phyloP scores from a whole-genome alignment of 177 flowering plant genomes.

The Vitis hybrid region DNA sequence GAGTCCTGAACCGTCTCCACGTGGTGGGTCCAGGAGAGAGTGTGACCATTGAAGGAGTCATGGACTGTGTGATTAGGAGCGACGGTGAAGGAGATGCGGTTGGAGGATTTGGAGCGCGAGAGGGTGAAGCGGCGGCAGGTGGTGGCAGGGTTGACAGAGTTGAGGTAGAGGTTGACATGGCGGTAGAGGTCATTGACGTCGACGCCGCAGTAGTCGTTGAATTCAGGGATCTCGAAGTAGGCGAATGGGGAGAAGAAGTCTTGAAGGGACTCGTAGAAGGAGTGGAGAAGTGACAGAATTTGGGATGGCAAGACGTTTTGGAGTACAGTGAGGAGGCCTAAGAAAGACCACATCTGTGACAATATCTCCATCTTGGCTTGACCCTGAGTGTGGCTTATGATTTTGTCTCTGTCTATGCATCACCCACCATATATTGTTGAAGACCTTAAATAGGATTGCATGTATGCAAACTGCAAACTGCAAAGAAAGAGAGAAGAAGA shows the following conservation, averaged over 20 bases:
- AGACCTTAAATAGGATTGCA: too few species aligned
- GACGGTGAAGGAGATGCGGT: conserved; percentile 53
- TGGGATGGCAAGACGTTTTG: conserved; percentile 65
- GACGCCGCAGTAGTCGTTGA: conserved; percentile 67
- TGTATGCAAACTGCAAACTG: too few species aligned
- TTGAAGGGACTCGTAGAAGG: conserved; percentile 55
- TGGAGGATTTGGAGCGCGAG: conserved; percentile 57
- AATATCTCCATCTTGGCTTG: conserved; percentile 47
- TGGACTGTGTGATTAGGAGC: conserved; percentile 58
- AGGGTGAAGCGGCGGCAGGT: conserved; percentile 62
- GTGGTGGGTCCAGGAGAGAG: conserved; percentile 63
- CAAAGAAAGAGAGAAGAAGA: too few species aligned
- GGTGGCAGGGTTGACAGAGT: conserved; percentile 42
- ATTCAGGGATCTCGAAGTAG: conserved; percentile 68
- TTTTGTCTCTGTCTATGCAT: conserved; percentile 12
- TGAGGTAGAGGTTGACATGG: conserved; percentile 66
- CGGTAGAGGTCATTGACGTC: conserved; percentile 72
- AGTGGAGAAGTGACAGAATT: conserved; percentile 56
- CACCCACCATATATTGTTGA: too few species aligned
- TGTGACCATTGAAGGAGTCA: conserved; percentile 48
- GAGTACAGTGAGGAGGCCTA: conserved; percentile 67
- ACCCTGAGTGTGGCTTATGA: conserved; percentile 3
- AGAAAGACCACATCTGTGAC: conserved; percentile 63
- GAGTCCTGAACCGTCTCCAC: conserved; percentile 67
- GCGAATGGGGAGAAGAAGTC: conserved; percentile 53